Evolutionary conservation across 2,329 filamentous ascomycete species (phyloP).

Genomic region (Aspergillus felis): DNA sequence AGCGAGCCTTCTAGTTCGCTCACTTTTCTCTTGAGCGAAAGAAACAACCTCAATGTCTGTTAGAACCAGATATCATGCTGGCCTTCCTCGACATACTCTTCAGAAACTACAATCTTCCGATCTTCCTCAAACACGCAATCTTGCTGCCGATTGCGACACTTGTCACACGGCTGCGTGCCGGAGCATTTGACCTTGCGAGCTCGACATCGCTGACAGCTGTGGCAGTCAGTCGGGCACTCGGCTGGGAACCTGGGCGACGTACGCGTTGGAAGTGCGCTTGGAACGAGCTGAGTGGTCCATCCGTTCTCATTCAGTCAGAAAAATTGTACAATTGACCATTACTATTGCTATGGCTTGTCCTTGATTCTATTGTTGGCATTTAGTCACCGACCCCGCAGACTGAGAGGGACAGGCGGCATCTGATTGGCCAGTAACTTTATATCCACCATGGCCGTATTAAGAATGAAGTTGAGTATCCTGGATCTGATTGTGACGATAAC

Average conservation of each 20-base stretch:
- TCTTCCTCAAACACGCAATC: conserved; percentile 38
- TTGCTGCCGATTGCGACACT: conserved; percentile 34
- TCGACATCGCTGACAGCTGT: conserved; percentile 37
- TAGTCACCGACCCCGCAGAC: background rate
- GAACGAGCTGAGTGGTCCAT: conserved; percentile 14
- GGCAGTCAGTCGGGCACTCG: conserved; percentile 1
- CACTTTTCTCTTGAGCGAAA: conserved; percentile 15
- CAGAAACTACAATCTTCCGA: conserved; percentile 43
- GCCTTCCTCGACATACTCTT: conserved; percentile 26
- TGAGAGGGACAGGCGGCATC: background rate
- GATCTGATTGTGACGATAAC: background rate
- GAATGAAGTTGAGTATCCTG: too few species aligned
- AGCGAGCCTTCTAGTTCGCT: conserved; percentile 12
- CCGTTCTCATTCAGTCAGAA: background rate
- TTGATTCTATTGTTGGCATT: background rate
- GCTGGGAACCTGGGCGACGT: background rate
- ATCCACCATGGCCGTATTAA: background rate
- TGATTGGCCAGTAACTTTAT: background rate
- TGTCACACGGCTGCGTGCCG: conserved; percentile 33
- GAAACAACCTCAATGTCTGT: conserved; percentile 8
- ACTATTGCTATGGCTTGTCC: background rate
- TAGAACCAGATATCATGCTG: background rate
- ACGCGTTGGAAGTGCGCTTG: conserved; percentile 20
- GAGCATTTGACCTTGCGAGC: conserved; percentile 39
- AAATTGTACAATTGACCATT: background rate